Evolutionary conservation across 441 rosid genomes (phyloP).

Genomic region (Erysimum pusillum): DNA sequence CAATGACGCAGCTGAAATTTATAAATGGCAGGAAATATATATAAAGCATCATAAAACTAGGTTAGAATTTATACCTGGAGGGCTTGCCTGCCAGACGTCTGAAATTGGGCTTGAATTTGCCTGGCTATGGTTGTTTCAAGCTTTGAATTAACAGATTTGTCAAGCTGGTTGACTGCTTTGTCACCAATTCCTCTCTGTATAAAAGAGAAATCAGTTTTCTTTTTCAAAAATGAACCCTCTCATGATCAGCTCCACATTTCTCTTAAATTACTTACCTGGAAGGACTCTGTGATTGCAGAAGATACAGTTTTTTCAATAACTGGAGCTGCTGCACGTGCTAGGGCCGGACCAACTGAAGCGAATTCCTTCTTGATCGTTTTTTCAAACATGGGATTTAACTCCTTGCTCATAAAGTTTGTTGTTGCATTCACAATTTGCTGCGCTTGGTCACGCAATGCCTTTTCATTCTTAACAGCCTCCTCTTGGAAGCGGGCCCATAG

Average conservation of each 20-base stretch:
- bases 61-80: slow-evolving; percentile 57
- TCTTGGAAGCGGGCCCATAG: slow-evolving; percentile 1
- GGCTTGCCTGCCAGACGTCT: slow-evolving; percentile 72
- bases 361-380: slow-evolving; percentile 72
- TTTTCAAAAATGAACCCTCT: slow-evolving; percentile 8
- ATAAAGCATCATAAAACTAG: slow-evolving; percentile 14
- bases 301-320: slow-evolving; percentile 67
- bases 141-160: slow-evolving; percentile 62
- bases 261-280: slow-evolving; percentile 66
- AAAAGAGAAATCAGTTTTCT: slow-evolving; percentile 39
- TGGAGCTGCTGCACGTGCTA: slow-evolving; percentile 47
- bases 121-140: slow-evolving; percentile 65
- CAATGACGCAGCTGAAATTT: background rate
- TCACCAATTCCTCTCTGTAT: slow-evolving; percentile 74
- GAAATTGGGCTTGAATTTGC: slow-evolving; percentile 72
- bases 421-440: background rate
- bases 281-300: slow-evolving; percentile 68
- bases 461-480: background rate
- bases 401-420: slow-evolving; percentile 60
- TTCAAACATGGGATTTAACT: slow-evolving; percentile 60
- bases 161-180: slow-evolving; percentile 68
- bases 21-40: background rate
- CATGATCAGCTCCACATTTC: slow-evolving; percentile 28
- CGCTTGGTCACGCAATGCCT: background rate
- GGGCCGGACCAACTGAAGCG: slow-evolving; percentile 37